Percentiles rank a stretch among this genome's conserved stretches.
phyloP scores from a whole-genome alignment of 495 filamentous ascomycete genomes.

The Copromyces sp. region DNA sequence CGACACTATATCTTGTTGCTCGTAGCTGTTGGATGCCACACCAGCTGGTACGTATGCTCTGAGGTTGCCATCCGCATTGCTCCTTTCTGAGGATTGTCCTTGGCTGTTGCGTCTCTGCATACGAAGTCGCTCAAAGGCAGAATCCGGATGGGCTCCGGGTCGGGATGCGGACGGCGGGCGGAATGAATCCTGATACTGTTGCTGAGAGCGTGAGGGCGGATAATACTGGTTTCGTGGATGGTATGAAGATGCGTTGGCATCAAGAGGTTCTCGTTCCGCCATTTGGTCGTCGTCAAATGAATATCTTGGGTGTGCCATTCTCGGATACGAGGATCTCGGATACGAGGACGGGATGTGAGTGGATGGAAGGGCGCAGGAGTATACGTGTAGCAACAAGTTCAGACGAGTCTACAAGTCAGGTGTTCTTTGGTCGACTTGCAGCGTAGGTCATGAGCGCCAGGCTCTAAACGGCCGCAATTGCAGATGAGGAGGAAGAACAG shows the following conservation, averaged over 20 bases:
- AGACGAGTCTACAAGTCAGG: background rate
- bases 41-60: slow-evolving; percentile 11
- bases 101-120: slow-evolving; percentile 27
- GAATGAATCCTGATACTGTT: slow-evolving; percentile 17
- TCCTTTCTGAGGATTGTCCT: slow-evolving; percentile 11
- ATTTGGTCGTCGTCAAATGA: slow-evolving; percentile 24
- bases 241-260: slow-evolving; percentile 3
- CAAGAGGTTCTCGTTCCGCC: slow-evolving; percentile 31
- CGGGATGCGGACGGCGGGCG: slow-evolving; percentile 15
- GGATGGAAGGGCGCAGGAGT: background rate
- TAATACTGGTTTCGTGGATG: slow-evolving; percentile 11
- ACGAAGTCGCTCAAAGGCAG: slow-evolving; percentile 31
- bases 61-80: slow-evolving; percentile 2
- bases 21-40: slow-evolving; percentile 3
- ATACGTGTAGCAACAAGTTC: background rate
- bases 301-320: slow-evolving; percentile 19
- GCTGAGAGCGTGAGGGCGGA: slow-evolving; percentile 9
- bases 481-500: background rate
- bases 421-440: background rate
- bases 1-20: slow-evolving; percentile 9
- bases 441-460: background rate
- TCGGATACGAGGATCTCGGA: background rate
- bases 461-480: background rate
- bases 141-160: slow-evolving; percentile 34
- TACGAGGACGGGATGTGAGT: background rate